These are phyloP conservation scores for Lactarius vividus DNA, from an alignment of 768 basidiomycete genomes.

Conservation along the genomic window DNA sequence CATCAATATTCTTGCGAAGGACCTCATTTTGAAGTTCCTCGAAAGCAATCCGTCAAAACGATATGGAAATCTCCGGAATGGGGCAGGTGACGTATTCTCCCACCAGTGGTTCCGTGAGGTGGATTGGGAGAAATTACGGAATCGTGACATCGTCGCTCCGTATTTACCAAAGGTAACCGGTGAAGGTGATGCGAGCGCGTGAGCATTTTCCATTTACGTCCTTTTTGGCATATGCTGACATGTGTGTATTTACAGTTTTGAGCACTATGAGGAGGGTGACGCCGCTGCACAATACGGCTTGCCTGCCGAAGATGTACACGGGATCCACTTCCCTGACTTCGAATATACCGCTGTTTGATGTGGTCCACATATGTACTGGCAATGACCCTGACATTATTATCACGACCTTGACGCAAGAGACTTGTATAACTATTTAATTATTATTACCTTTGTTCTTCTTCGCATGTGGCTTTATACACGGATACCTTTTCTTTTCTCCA, in stretches of 20 bases:
- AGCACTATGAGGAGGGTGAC: slow-evolving; percentile 75
- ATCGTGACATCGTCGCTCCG: slow-evolving; percentile 89
- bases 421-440: slow-evolving; percentile 22
- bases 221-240: slow-evolving; percentile 1
- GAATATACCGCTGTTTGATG: slow-evolving; percentile 54
- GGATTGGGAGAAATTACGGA: slow-evolving; percentile 78
- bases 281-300: slow-evolving; percentile 58
- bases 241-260: slow-evolving; percentile 51
- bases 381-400: slow-evolving; percentile 12
- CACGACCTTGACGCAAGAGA: slow-evolving; percentile 19
- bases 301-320: slow-evolving; percentile 56
- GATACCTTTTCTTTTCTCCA: slow-evolving; percentile 12
- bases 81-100: slow-evolving; percentile 86
- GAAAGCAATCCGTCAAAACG: slow-evolving; percentile 85
- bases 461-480: slow-evolving; percentile 4
- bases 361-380: background rate
- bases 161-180: slow-evolving; percentile 90
- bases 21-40: slow-evolving; percentile 88
- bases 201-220: slow-evolving; percentile 36
- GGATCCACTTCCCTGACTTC: slow-evolving; percentile 72
- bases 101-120: slow-evolving; percentile 96
- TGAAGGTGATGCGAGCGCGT: slow-evolving; percentile 96
- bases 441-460: background rate
- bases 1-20: slow-evolving; percentile 73
- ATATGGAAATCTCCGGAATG: slow-evolving; percentile 85